Evolutionary conservation across 305 asterid species (phyloP).

Genomic region (Fraxinus baroniana): DNA sequence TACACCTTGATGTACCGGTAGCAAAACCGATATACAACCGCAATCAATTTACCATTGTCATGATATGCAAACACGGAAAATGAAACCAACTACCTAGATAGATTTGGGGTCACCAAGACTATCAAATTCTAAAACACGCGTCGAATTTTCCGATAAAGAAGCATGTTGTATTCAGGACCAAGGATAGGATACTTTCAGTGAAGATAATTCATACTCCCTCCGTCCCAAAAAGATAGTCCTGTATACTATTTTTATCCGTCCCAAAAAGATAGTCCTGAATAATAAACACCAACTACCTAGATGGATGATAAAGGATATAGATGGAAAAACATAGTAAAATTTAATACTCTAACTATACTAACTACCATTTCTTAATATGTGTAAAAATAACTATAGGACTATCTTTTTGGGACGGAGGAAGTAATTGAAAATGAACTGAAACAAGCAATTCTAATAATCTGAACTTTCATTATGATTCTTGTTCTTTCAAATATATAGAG

Average conservation of each 20-base stretch:
- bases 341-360: too few species aligned
- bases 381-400: too few species aligned
- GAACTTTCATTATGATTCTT: background rate
- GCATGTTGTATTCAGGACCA: background rate
- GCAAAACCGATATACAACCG: too few species aligned
- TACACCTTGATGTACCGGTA: too few species aligned
- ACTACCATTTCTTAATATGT: too few species aligned
- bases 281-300: too few species aligned
- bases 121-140: background rate
- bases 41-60: background rate
- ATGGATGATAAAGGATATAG: too few species aligned
- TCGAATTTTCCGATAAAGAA: background rate
- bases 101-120: background rate
- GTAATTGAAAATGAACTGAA: background rate
- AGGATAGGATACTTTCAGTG: background rate
- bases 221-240: too few species aligned
- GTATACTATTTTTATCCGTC: too few species aligned
- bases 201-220: background rate
- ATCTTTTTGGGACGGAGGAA: too few species aligned
- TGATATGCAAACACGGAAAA: background rate
- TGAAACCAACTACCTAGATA: background rate
- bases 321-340: too few species aligned
- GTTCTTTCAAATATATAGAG: background rate
- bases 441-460: background rate
- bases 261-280: too few species aligned